Evolutionary conservation across 139 green algal genomes (phyloP).

Genomic region (Micractinium sp.): DNA sequence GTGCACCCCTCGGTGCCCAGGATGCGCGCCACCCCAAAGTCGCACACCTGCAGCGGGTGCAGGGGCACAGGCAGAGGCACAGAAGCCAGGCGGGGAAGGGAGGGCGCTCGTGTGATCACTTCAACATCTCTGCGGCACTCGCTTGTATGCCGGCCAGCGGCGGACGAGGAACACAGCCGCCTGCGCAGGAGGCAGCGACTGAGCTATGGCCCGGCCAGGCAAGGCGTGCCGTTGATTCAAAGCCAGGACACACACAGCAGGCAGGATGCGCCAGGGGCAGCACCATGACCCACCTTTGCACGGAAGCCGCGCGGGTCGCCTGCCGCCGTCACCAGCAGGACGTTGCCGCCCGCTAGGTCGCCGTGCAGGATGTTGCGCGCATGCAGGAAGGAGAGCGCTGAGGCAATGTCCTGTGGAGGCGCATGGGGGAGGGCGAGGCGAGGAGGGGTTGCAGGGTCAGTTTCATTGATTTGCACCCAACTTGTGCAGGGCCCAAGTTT

Average conservation of each 20-base stretch:
- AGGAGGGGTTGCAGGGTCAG: not conserved
- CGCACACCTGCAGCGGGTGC: not conserved
- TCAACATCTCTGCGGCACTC: too few relatives aligned
- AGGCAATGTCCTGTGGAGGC: constrained; percentile 56
- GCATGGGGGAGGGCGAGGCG: not conserved
- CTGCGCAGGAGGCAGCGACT: too few relatives aligned
- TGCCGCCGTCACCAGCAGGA: constrained; percentile 35
- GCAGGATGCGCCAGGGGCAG: not conserved
- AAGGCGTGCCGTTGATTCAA: too few relatives aligned
- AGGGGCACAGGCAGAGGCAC: not conserved
- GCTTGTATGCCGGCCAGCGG: not conserved
- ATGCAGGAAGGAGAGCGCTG: constrained; percentile 69
- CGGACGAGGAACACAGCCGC: not conserved
- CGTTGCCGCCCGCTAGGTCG: constrained; percentile 71
- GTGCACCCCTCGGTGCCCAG: not conserved
- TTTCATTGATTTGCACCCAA: too few relatives aligned
- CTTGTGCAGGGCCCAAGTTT: too few relatives aligned
- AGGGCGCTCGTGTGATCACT: too few relatives aligned
- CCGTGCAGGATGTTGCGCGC: constrained; percentile 60
- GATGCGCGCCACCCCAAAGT: not conserved
- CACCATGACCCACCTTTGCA: constrained; percentile 58
- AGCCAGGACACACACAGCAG: not conserved
- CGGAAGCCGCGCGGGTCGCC: constrained; percentile 50
- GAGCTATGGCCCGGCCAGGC: too few relatives aligned
- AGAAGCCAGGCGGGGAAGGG: too few relatives aligned